Evolutionary conservation across 768 basidiomycete species (phyloP), one percentile per base, ranked within the genome.

Genomic region (Cystobasidium onofrii): DNA sequence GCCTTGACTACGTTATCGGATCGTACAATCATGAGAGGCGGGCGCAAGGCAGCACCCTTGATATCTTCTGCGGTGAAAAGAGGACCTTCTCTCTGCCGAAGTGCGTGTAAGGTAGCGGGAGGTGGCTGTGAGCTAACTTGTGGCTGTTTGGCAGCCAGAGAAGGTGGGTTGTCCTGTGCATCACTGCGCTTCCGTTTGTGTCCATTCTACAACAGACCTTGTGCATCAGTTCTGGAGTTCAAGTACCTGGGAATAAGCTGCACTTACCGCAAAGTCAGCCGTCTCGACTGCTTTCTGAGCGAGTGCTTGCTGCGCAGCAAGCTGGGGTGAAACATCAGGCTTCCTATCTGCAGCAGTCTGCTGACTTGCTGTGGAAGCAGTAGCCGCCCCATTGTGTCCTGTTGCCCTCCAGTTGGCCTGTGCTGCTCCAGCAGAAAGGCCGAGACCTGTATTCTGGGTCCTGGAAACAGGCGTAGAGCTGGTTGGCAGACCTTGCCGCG

Each of bases 21-120:
- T n/a, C 71, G 70, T 33, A 66, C 55, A 52, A 52, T 20, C 46
- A 72, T 57, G 15, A 74, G 66, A n/a, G 54, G 54, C 34, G 74
- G 71, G 12, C 66, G 15, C 15, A 57, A 34, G 1, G 74, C 43
- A 39, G 44, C 60, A 20, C 65, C 64, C 31, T 74, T 74, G 62
- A 69, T 34, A 43, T 75, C 74, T 63, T 75, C 60, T n/a, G 66
- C 60, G 18, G 60, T 61, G 31, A 70, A 71, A 18, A 71, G 71
- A 13, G 69, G 74, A 25, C n/a, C 44, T 23, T 75, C 57, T 18
- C 57, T 12, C 15, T 60, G 57, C 6, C 57, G 57, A 12, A 60
- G 15, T 12, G 57, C 57, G 31, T 60, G 57, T 20, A 60, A 23
- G 15, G 57, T 60, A 23, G 57, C 57, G 31, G 57, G 57, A 27